Percentiles rank a stretch among this genome's conserved stretches.
Conservation (phyloP, 2,329 filamentous ascomycete species). For the Aspergillus costaricaensis region DNA sequence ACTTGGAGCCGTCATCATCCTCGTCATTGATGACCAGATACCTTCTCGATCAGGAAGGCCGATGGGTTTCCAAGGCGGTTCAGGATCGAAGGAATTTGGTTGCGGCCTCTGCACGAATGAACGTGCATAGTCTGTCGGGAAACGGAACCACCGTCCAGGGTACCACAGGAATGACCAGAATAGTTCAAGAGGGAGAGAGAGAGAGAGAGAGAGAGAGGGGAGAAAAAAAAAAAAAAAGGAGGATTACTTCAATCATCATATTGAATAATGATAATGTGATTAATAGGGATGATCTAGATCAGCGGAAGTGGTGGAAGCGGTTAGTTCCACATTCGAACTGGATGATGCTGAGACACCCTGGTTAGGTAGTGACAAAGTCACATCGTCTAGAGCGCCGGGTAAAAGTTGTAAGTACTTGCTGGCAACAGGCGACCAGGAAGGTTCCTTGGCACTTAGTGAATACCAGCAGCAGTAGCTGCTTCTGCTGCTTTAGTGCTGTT, state of each 20-base stretch:
- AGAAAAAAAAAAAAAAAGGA: background rate
- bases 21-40: conserved; percentile 3
- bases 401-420: background rate
- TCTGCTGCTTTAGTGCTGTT: background rate
- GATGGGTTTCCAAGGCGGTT: conserved; percentile 1
- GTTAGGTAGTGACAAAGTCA: background rate
- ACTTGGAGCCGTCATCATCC: background rate
- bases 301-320: background rate
- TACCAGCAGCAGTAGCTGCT: background rate
- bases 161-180: background rate
- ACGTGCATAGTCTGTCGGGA: background rate
- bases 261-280: background rate
- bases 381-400: background rate
- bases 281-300: background rate
- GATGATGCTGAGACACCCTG: background rate
- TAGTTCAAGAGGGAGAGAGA: background rate
- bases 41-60: conserved; percentile 1
- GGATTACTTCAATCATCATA: background rate
- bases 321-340: background rate
- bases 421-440: background rate
- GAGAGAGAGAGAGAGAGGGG: too few relatives aligned
- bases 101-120: conserved; percentile 1
- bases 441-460: background rate
- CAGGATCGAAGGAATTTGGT: conserved; percentile 3
- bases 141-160: background rate